Conservation (phyloP, 148 eudicot genomes). For the Vaccinium darrowii region DNA sequence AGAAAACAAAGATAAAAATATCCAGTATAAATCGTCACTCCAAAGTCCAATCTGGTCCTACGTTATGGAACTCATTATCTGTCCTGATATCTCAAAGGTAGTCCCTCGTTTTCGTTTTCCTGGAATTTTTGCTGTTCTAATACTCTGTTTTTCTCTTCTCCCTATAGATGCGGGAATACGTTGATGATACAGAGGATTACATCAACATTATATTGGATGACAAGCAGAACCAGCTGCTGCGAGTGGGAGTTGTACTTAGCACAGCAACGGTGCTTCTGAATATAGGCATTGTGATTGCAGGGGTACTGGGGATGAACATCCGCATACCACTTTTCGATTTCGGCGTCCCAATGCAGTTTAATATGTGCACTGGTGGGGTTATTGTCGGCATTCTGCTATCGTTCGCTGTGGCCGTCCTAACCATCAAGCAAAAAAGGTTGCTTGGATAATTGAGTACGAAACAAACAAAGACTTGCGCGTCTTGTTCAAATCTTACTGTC, state of each 20-base stretch:
- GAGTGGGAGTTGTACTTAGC: conserved; percentile 3
- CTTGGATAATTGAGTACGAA: neutral
- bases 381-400: neutral
- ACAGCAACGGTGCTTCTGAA: neutral
- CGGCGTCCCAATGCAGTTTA: neutral
- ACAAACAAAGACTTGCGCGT: neutral
- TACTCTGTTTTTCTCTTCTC: neutral
- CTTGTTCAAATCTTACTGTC: neutral
- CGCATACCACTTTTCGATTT: neutral
- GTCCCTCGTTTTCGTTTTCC: no score
- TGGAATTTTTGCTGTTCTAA: neutral
- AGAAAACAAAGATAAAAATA: neutral
- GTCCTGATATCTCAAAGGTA: neutral
- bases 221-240: conserved; percentile 15
- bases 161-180: conserved; percentile 7
- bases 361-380: neutral
- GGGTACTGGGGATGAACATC: conserved; percentile 2
- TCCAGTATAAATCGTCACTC: neutral
- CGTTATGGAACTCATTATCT: neutral
- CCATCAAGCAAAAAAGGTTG: conserved; percentile 3
- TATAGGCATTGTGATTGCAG: conserved; percentile 7
- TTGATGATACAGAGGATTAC: conserved; percentile 12
- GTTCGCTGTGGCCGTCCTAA: neutral
- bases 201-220: conserved; percentile 11
- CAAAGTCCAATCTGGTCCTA: neutral